Evolutionary conservation across 2,329 filamentous ascomycete species (phyloP), one percentile per base, ranked within the genome.

Genomic region (Apiospora pterosperma): DNA sequence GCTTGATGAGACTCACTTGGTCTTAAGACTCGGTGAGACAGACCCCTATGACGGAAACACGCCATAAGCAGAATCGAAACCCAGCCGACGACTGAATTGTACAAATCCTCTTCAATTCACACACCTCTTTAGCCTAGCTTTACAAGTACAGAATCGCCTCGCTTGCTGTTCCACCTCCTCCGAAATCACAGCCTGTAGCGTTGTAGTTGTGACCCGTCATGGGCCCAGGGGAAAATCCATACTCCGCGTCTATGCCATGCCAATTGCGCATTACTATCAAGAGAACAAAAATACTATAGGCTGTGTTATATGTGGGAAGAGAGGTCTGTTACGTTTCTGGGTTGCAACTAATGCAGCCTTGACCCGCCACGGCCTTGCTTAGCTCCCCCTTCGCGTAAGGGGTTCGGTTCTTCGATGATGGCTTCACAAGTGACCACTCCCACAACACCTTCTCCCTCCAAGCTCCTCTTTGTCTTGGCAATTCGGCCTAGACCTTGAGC

Each of bases 401-500:
- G 48, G 48, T 55, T 34, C 7, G 48, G 19, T 21, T 55, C 48
- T n/a, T 55, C 25, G 48, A 55, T n/a, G 16, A 21, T 34, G 28
- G 48, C 48, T 55, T 34, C n/a, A n/a, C 48, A 55, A 34, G 48
- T 34, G 28, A 55, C 48, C 48, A 55, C 28, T 55, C 34, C 48
- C 48, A n/a, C 28, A 16, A 16, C 28, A 55, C 48, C 21, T 34
- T 25, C 48, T 55, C 48, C 23, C 25, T 39, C 58, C 28, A 25
- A 60, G 2, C 36, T 39, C 34, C 34, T 16, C 16, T 25, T 16
- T 16, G 6, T 28, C 58, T 19, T 39, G 16, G 23, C 58, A 21
- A 60, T 19, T 60, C 34, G 28, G 8, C 31, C 61, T 73, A 76
- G 68, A 76, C 72, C 63, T 72, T 69, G 76, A 99, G 85, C 73